Evolutionary conservation across 1,284 basidiomycete species (phyloP).

Genomic region (Leccinum proliferum): DNA sequence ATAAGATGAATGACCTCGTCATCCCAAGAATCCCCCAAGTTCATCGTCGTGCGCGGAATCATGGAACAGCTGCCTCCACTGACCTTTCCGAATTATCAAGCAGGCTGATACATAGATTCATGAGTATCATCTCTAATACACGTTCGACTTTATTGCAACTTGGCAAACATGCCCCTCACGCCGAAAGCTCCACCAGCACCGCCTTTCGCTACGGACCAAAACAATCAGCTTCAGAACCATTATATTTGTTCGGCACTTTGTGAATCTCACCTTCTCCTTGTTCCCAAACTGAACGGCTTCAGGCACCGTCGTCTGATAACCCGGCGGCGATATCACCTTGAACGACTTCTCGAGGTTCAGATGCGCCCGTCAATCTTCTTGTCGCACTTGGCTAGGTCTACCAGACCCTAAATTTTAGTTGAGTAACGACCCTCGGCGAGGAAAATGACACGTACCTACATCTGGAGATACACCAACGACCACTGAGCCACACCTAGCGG

Average conservation of each 20-base stretch:
- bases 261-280: conserved; percentile 63
- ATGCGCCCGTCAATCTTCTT: conserved; percentile 73
- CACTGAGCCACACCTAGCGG: conserved; percentile 83
- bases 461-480: conserved; percentile 79
- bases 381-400: conserved; percentile 83
- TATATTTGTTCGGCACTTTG: too few relatives aligned
- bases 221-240: too few relatives aligned
- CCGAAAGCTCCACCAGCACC: too few relatives aligned
- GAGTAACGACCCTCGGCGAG: not conserved
- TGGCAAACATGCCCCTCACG: too few relatives aligned
- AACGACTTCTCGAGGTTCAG: conserved; percentile 71
- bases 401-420: conserved; percentile 52
- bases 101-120: too few relatives aligned
- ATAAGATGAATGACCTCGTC: conserved; percentile 85
- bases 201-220: too few relatives aligned
- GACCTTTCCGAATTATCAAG: too few relatives aligned
- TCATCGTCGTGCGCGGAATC: not conserved
- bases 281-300: conserved; percentile 66
- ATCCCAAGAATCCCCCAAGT: conserved; percentile 37
- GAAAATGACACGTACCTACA: conserved; percentile 52
- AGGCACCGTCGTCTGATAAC: conserved; percentile 22
- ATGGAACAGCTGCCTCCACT: too few relatives aligned
- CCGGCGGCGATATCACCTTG: conserved; percentile 68
- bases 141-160: too few relatives aligned
- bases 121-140: too few relatives aligned